Evolutionary conservation across 2,329 filamentous ascomycete genomes (phyloP).

Genomic region (Ceratocystis harringtonii): DNA sequence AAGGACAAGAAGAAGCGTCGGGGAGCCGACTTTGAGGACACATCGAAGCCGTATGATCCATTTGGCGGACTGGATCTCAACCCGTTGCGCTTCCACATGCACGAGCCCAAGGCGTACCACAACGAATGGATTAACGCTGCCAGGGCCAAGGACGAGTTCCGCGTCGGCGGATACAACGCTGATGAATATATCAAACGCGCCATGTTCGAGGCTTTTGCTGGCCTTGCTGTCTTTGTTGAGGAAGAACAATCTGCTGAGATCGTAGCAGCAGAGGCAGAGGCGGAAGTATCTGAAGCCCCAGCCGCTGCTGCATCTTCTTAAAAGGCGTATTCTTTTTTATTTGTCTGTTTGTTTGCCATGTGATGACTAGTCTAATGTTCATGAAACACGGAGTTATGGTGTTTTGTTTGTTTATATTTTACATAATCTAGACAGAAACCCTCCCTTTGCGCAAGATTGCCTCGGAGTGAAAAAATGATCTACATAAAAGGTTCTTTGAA

Average conservation of each 20-base stretch:
- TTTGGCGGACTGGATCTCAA: conserved; percentile 61
- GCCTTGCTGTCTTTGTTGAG: conserved; percentile 71
- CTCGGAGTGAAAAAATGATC: too few relatives aligned
- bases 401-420: conserved; percentile 4
- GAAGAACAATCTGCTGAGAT: conserved; percentile 47
- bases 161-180: conserved; percentile 70
- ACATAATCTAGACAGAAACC: background rate
- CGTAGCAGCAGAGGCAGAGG: background rate
- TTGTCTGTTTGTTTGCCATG: background rate
- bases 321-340: background rate
- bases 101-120: conserved; percentile 44
- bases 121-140: conserved; percentile 58
- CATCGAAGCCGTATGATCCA: conserved; percentile 70
- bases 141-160: conserved; percentile 48
- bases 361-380: conserved; percentile 4
- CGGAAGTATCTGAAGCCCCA: background rate
- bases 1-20: conserved; percentile 29
- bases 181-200: conserved; percentile 68
- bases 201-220: conserved; percentile 78
- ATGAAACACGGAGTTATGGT: conserved; percentile 6
- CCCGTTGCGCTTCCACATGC: conserved; percentile 52
- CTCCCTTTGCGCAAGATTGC: background rate
- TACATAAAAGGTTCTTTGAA: background rate
- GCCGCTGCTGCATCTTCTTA: background rate
- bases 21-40: conserved; percentile 25